Conservation (phyloP, 495 filamentous ascomycete genomes). For the Zalerion maritima region DNA sequence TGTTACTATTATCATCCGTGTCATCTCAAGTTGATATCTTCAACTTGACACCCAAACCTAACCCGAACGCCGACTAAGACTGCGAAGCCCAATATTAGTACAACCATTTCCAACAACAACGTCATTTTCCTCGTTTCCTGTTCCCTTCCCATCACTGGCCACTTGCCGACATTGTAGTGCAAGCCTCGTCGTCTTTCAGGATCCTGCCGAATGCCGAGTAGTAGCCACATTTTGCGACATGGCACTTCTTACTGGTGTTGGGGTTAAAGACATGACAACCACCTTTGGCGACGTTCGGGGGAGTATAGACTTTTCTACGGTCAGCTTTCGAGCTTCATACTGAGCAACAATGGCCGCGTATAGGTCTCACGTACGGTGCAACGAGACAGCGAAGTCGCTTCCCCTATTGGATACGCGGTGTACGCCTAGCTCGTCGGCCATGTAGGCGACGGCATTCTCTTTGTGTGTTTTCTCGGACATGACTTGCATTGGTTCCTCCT, state of each 20-base stretch:
- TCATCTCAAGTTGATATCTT: too few species aligned
- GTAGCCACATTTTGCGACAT: constrained; percentile 51
- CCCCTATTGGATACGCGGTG: constrained; percentile 69
- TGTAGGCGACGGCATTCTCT: constrained; percentile 63
- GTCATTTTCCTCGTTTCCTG: constrained; percentile 3
- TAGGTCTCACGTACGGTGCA: constrained; percentile 52
- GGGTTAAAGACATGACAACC: constrained; percentile 63
- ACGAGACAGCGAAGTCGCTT: constrained; percentile 62
- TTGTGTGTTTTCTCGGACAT: constrained; percentile 38
- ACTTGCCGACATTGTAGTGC: too few species aligned
- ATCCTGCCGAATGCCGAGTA: constrained; percentile 41
- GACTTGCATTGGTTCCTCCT: constrained; percentile 36
- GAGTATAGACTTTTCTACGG: constrained; percentile 56
- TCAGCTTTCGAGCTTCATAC: constrained; percentile 12
- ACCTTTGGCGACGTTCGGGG: constrained; percentile 65
- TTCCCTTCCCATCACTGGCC: too few species aligned
- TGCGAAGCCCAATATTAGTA: too few species aligned
- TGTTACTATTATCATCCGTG: too few species aligned
- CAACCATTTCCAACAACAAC: too few species aligned
- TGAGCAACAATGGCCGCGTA: constrained; percentile 2
- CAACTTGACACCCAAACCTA: too few species aligned
- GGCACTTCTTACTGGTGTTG: constrained; percentile 54
- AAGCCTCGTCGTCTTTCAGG: constrained; percentile 10
- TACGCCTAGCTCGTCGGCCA: constrained; percentile 73
- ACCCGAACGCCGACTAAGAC: too few species aligned